Evolutionary conservation across 2,329 filamentous ascomycete genomes (phyloP), one percentile per base, ranked within the genome.

Genomic region (Triangularia verruculosa): DNA sequence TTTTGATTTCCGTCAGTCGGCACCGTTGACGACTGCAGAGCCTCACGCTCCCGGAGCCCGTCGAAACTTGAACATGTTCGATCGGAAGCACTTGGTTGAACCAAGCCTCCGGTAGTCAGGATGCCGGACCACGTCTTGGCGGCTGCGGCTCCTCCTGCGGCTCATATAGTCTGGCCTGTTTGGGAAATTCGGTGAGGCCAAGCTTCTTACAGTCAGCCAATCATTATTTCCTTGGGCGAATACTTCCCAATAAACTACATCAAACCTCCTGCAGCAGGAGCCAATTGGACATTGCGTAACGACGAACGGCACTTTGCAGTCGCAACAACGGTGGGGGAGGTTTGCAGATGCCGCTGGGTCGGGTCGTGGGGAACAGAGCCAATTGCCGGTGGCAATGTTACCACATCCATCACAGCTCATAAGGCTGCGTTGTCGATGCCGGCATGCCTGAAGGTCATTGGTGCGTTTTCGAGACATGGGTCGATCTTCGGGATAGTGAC

Each of bases 401-500:
- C 57, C 39, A 51, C 15, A 47, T 52, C 13, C 6, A 47, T 47
- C 39, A 20, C 39, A 47, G 20, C 34, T 39, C 32, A 52, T 52
- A 52, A 59, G 57, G 57, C 57, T 59, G 32, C 9, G 39, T 9
- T 52, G 15, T 30, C 8, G 17, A 59, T 59, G 39, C 27, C n/a
- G 57, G 39, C 34, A 59, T 28, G 4, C 15, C 9, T 6, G 20
- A 4, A n/a, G 27, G 27, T 22, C 55, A 57, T 32, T 57, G 27
- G 55, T 24, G n/a, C 20, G 56, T 43, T 47, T 58, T 58, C 56
- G 56, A 58, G 34, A 27, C 4, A 28, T 57, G 55, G 34, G 22
- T 39, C 28, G 57, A 51, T 43, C 27, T 47, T 59, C 34, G 57
- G 57, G 57, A 52, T 30, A 59, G 27, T 59, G 22, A 59, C 39